A percentile compares a stretch with the other conserved stretches of the same genome.
phyloP scores from a whole-genome alignment of 805 yeast species.

The Lipomyces kockii region DNA sequence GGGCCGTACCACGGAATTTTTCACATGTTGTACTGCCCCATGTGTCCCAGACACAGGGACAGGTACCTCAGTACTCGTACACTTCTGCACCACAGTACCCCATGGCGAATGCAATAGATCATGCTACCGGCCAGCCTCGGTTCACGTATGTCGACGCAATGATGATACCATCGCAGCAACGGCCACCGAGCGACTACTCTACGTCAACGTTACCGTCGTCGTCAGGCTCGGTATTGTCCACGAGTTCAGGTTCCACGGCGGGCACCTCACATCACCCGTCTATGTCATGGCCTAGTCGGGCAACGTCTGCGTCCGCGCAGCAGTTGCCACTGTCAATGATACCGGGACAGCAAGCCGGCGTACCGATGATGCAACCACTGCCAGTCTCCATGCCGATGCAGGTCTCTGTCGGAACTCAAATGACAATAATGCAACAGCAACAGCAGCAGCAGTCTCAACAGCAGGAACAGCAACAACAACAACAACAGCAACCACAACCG shows the following conservation, averaged over 20 bases:
- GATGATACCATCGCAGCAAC: not conserved
- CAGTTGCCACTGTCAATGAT: not conserved
- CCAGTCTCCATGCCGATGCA: not conserved
- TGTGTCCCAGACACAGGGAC: not conserved
- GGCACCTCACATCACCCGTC: not conserved
- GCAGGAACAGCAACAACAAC: not conserved
- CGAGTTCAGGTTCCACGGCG: not conserved
- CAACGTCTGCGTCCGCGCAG: not conserved
- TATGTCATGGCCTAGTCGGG: not conserved
- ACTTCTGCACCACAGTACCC: not conserved
- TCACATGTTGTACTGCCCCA: not conserved
- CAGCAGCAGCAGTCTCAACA: slow-evolving; percentile 11
- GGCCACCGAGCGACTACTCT: not conserved
- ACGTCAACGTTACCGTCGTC: not conserved
- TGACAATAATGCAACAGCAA: not conserved
- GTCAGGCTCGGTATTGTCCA: not conserved
- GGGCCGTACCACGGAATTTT: not conserved
- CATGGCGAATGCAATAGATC: not conserved
- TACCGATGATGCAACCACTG: not conserved
- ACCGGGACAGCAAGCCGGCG: not conserved
- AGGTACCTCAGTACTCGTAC: not conserved
- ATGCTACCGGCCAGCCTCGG: not conserved
- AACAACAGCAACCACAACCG: not conserved
- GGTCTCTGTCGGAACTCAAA: not conserved
- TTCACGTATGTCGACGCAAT: not conserved